Base-by-base conservation (phyloP, 2,329 filamentous ascomycete genomes). In the Falciphora oryzae region DNA sequence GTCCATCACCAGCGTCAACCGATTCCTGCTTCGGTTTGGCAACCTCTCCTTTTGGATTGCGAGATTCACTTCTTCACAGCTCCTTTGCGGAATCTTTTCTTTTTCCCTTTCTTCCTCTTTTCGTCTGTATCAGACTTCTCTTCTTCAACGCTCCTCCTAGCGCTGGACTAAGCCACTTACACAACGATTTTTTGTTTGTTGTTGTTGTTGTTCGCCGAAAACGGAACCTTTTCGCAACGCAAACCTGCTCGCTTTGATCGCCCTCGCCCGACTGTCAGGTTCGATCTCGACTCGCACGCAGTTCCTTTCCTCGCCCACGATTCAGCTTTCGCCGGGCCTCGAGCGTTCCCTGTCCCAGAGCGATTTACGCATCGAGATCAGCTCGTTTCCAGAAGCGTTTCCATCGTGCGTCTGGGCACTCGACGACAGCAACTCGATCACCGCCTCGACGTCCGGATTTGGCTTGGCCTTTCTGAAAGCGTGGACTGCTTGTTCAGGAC, bases 31-130 rank as follows among this genome's bases (percentile, higher is more conserved):
- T 50, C 44, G 44, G 44, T 18, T 53, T 53, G 44, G 44, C 44
- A n/a, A 53, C 44, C 44, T 25, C n/a, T 53, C 44, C 44, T 53
- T 53, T 53, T 53, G 44, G 44, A 53, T 53, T 53, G 44, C 44
- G 8, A 28, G 60, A 18, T 62, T 62, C 60, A 28, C 60, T 62
- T 62, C 60, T 62, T n/a, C 5, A 62, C 60, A 62, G 25, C 60
- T 62, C 60, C 60, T 62, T 62, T 50, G 35, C 14, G 25, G 60
- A 62, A 8, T 62, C 50, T 38, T 29, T 27, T 38, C 32, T 50
- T 50, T 27, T 38, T 32, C 31, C 28, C 3, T 61, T 61, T 44
- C 22, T 38, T 61, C 32, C 58, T 61, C 13, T 27, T 10, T n/a
- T 32, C 44, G 18, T 53, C 38, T 44, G 16, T 18, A 44, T 16